phyloP scores from a whole-genome alignment of 106 monocot genomes.

The Acorus gramineus region DNA sequence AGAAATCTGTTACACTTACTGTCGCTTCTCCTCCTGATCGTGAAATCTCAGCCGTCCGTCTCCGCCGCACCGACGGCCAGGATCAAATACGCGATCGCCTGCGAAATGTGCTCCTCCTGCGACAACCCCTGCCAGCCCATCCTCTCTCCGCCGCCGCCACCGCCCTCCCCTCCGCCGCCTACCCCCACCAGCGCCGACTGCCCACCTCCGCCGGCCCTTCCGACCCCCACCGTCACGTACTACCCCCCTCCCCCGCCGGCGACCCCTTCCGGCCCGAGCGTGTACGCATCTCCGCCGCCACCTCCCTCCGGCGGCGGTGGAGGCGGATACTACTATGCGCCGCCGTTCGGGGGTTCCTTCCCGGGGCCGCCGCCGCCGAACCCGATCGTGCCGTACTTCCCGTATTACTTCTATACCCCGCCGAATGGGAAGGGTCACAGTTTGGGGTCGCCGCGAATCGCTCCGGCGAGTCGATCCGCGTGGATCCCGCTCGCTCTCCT shows the following conservation, averaged over 20 bases:
- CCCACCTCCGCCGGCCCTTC: conserved; percentile 1
- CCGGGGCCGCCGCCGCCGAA: conserved; percentile 25
- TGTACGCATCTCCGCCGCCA: conserved; percentile 21
- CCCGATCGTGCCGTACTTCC: conserved; percentile 33
- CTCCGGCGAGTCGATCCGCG: too few species aligned
- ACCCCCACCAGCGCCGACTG: neutral
- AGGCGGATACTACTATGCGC: conserved; percentile 5
- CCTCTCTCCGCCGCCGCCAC: conserved; percentile 37
- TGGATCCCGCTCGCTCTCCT: too few species aligned
- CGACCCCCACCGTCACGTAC: neutral
- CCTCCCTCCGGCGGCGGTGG: neutral
- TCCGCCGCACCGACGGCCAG: neutral
- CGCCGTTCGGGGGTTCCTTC: conserved; percentile 4
- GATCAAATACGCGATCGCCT: conserved; percentile 35
- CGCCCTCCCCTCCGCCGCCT: conserved; percentile 3
- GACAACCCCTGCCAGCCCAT: conserved; percentile 70
- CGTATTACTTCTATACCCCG: conserved; percentile 25
- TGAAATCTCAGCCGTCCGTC: conserved; percentile 5
- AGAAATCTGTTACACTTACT: too few species aligned
- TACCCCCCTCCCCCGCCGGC: conserved; percentile 23
- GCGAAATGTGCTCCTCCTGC: conserved; percentile 85
- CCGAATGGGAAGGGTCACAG: neutral
- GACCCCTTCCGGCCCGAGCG: conserved; percentile 4
- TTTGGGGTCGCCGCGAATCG: too few species aligned
- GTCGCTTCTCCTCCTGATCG: conserved; percentile 8